A percentile compares a stretch with the other conserved stretches of the same genome.
These are phyloP conservation scores for Venturia nashicola DNA, from an alignment of 2,329 filamentous ascomycete genomes.

Conservation along the genomic window DNA sequence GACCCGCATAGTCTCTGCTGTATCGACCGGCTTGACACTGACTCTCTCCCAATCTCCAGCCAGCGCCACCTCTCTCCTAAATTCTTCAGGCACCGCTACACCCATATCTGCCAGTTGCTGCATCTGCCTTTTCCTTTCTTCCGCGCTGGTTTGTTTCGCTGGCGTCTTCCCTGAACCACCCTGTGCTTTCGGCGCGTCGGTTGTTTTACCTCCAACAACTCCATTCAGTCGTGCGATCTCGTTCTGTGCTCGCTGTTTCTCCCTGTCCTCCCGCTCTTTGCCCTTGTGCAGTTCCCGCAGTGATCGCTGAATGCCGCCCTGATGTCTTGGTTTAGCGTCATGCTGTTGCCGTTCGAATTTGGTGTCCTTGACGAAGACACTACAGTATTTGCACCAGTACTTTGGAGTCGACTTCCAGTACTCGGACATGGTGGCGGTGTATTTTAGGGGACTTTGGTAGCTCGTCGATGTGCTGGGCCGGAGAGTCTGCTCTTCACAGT, in stretches of 20 bases:
- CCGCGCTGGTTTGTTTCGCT: constrained; percentile 36
- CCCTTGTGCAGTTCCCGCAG: constrained; percentile 77
- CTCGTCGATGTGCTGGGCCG: background rate
- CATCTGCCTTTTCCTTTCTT: constrained; percentile 70
- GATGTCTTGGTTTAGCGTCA: constrained; percentile 75
- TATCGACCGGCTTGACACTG: constrained; percentile 32
- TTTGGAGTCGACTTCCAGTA: constrained; percentile 98
- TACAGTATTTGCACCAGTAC: constrained; percentile 98
- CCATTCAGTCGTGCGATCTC: constrained; percentile 82
- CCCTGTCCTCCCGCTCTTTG: constrained; percentile 68
- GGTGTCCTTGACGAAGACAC: constrained; percentile 80
- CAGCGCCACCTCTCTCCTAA: constrained; percentile 71
- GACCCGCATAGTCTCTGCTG: constrained; percentile 28
- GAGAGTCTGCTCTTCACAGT: too few relatives aligned
- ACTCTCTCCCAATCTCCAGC: constrained; percentile 77
- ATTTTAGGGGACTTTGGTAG: background rate
- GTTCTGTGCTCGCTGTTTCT: constrained; percentile 68
- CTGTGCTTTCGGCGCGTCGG: constrained; percentile 17
- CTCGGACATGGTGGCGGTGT: constrained; percentile 59
- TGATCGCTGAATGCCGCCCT: constrained; percentile 76
- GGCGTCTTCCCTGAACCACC: constrained; percentile 16
- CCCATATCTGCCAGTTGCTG: constrained; percentile 82
- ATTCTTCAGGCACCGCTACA: constrained; percentile 67
- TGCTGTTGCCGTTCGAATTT: constrained; percentile 81
- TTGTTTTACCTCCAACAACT: constrained; percentile 42